These are phyloP conservation scores for Dioscorea dumetorum DNA, from an alignment of 106 monocot species.

Conservation along the genomic window DNA sequence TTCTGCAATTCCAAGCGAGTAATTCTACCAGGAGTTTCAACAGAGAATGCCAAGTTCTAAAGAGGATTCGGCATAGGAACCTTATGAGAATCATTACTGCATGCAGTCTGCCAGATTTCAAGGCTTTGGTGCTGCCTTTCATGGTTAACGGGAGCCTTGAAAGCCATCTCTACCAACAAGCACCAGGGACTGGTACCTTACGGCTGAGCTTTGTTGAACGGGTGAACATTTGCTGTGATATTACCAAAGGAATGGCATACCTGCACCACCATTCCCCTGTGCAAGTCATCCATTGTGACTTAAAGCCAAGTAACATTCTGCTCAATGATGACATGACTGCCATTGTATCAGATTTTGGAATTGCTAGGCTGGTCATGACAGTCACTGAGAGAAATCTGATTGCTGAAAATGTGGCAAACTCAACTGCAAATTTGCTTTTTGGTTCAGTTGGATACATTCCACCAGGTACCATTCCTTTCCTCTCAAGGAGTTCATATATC, in stretches of 20 bases:
- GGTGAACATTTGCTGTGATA: slow-evolving; percentile 33
- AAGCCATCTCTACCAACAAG: slow-evolving; percentile 21
- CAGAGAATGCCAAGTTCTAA: slow-evolving; percentile 31
- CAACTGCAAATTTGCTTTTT: slow-evolving; percentile 19
- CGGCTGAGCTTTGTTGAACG: slow-evolving; percentile 12
- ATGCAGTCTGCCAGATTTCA: slow-evolving; percentile 30
- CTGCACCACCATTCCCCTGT: slow-evolving; percentile 37
- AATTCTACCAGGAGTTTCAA: slow-evolving; percentile 26
- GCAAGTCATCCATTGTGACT: slow-evolving; percentile 31
- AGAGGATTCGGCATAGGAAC: slow-evolving; percentile 25
- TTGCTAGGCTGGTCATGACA: slow-evolving; percentile 27
- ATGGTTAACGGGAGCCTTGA: slow-evolving; percentile 37
- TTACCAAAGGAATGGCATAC: slow-evolving; percentile 33
- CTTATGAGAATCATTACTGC: slow-evolving; percentile 32
- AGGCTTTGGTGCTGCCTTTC: slow-evolving; percentile 32
- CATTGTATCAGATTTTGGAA: slow-evolving; percentile 39
- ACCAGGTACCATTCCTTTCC: slow-evolving; percentile 26
- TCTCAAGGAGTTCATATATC: no score
- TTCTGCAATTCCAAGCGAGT: slow-evolving; percentile 16
- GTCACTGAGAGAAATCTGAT: slow-evolving; percentile 9
- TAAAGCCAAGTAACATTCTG: slow-evolving; percentile 35
- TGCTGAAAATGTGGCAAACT: slow-evolving; percentile 5
- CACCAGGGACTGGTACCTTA: background rate
- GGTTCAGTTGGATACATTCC: slow-evolving; percentile 39
- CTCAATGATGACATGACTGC: slow-evolving; percentile 41